Evolutionary conservation across 441 rosid species (phyloP), one percentile per base, ranked within the genome.

Genomic region (Erodium moschatum): DNA sequence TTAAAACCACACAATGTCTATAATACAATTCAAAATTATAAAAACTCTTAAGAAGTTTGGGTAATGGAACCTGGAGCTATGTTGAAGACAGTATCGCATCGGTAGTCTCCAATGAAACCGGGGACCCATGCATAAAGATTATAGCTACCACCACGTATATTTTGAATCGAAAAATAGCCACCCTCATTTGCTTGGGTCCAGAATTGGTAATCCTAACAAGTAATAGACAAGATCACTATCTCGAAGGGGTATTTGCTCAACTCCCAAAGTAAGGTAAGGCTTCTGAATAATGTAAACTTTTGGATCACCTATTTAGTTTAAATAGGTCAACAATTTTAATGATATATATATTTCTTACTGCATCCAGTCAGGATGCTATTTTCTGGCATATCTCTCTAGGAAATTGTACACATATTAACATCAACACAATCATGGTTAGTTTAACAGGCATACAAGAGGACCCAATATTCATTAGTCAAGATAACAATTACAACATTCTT

Each of bases 61-160:
- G 21, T 7, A 54, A 54, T 31, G 19, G 52, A 54, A 87, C 91
- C 88, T 69, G 85, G 65, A n/a, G 73, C 69, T 44, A 88, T 77
- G 63, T 75, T 75, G 72, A 88, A 44, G 60, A 46, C 69, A 35
- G 19, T 29, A 66, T 81, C 79, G 40, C 74, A 60, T 33, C 79
- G 72, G 33, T 78, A 85, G 80, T 89, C 89, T 70, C 92, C 90
- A 65, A 85, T 73, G 62, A 85, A 85, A 56, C 91, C 83, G 1
- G 87, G 86, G 60, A 79, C 85, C 87, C 88, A 83, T 5, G 88
- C 89, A 69, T 81, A 87, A 29, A 78, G 79, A 72, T 85, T 82
- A 68, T 83, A 82, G 60, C 77, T 76, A 15, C 84, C 83, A 0
- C 79, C 61, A 18, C 80, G 76, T 64, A 85, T 42, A 50, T 74